Conservation (phyloP, 2,329 filamentous ascomycete genomes). For the Huntiella omanensis region DNA sequence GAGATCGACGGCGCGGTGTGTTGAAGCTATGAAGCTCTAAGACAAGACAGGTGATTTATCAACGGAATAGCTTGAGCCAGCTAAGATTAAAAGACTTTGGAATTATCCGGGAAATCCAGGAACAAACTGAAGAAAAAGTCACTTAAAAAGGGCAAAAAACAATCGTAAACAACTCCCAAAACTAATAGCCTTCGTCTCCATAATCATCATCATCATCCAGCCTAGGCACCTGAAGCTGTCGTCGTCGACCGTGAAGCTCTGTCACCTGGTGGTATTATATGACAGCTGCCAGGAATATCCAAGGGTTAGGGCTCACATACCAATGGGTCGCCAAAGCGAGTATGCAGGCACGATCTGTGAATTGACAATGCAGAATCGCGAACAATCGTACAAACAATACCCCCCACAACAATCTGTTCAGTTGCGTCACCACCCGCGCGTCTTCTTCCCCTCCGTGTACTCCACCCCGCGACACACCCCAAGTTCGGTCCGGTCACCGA, state of each 20-base stretch:
- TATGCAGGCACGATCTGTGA: no score
- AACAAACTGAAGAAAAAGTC: no score
- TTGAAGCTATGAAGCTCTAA: neutral
- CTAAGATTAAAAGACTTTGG: neutral
- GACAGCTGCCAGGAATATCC: no score
- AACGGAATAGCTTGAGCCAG: neutral
- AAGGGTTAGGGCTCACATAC: no score
- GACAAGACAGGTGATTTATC: neutral
- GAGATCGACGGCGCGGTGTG: no score
- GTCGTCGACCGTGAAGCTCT: neutral
- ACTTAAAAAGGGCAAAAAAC: no score
- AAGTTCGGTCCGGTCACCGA: neutral
- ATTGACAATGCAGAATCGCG: no score
- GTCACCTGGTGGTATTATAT: neutral
- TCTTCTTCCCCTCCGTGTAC: neutral
- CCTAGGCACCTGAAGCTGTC: neutral
- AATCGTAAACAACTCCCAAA: neutral
- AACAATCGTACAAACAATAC: no score
- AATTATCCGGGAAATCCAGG: neutral
- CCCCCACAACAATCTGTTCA: no score
- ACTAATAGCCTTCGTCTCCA: neutral
- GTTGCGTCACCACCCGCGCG: neutral
- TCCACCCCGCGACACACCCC: neutral
- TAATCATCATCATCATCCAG: neutral
- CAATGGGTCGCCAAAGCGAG: no score